These are phyloP conservation scores for Neonectria coccinea DNA, from an alignment of 2,329 filamentous ascomycete genomes.

Conservation along the genomic window DNA sequence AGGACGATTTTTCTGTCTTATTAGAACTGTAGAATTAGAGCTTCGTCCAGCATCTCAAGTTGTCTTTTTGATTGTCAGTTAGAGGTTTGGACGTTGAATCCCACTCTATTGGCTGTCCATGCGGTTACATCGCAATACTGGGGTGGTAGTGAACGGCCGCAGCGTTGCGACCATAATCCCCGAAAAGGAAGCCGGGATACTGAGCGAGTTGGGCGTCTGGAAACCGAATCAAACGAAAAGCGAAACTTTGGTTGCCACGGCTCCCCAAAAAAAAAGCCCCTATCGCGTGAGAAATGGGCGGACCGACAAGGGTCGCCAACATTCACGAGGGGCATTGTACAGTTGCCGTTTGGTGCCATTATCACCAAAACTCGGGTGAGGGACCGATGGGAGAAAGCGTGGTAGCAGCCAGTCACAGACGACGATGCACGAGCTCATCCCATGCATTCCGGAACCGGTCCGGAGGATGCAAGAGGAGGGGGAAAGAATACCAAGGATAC, in stretches of 20 bases:
- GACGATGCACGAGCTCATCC: slow-evolving; percentile 21
- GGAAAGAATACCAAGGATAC: not conserved
- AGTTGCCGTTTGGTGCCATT: slow-evolving; percentile 4
- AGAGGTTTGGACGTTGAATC: slow-evolving; percentile 3
- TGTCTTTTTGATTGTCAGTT: not conserved
- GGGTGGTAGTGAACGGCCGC: slow-evolving; percentile 8
- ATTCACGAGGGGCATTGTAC: slow-evolving; percentile 8
- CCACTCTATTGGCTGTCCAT: slow-evolving; percentile 17
- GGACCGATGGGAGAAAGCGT: slow-evolving; percentile 4
- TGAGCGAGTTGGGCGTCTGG: slow-evolving; percentile 8
- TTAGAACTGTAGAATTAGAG: slow-evolving; percentile 11
- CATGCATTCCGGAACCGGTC: slow-evolving; percentile 17
- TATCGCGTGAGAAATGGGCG: slow-evolving; percentile 13
- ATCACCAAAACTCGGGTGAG: slow-evolving; percentile 18
- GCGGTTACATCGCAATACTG: slow-evolving; percentile 14
- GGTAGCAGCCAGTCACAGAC: slow-evolving; percentile 14
- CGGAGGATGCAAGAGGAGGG: slow-evolving; percentile 13
- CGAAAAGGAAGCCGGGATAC: slow-evolving; percentile 24
- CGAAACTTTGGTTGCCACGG: slow-evolving; percentile 4
- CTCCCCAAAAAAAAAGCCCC: not conserved
- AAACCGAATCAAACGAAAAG: slow-evolving; percentile 10
- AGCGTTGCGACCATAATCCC: slow-evolving; percentile 11
- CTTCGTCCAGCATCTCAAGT: not conserved
- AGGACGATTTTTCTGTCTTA: slow-evolving; percentile 4
- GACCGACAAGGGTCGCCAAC: slow-evolving; percentile 4